Percentiles rank a stretch among this genome's conserved stretches.
Evolutionary conservation across 441 rosid species (phyloP).

Genomic region (Mallotus repandus): DNA sequence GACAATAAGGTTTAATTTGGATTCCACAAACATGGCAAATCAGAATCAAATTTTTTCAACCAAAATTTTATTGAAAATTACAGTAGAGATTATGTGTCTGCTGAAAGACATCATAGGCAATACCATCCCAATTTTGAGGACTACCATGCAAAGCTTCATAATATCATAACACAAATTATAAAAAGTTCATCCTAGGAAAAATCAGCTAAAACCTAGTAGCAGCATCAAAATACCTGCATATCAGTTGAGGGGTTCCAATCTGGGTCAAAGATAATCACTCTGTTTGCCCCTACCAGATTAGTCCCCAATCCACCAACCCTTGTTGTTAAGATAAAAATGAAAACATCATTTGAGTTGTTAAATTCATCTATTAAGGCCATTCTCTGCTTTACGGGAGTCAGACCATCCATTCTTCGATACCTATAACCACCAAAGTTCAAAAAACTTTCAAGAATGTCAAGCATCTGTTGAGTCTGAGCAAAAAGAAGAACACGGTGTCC

Average conservation of each 20-base stretch:
- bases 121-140: slow-evolving; percentile 2
- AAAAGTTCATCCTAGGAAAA: slow-evolving; percentile 7
- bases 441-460: slow-evolving; percentile 86
- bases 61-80: neutral
- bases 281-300: slow-evolving; percentile 86
- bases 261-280: slow-evolving; percentile 96
- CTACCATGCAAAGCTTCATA: slow-evolving; percentile 1
- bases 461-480: slow-evolving; percentile 95
- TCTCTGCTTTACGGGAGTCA: slow-evolving; percentile 82
- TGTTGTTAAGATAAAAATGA: slow-evolving; percentile 81
- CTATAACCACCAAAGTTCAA: slow-evolving; percentile 59
- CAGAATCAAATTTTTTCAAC: neutral
- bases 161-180: neutral
- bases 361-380: slow-evolving; percentile 97
- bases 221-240: slow-evolving; percentile 63
- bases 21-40: neutral
- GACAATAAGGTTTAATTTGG: slow-evolving; percentile 1
- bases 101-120: neutral
- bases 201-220: slow-evolving; percentile 8
- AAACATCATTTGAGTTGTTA: slow-evolving; percentile 67
- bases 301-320: slow-evolving; percentile 98
- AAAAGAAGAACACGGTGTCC: slow-evolving; percentile 94
- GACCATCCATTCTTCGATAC: slow-evolving; percentile 95
- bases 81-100: neutral
- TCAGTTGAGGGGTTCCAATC: slow-evolving; percentile 99